phyloP scores from a whole-genome alignment of 768 basidiomycete genomes.

The Hygrophoropsis aurantiaca region DNA sequence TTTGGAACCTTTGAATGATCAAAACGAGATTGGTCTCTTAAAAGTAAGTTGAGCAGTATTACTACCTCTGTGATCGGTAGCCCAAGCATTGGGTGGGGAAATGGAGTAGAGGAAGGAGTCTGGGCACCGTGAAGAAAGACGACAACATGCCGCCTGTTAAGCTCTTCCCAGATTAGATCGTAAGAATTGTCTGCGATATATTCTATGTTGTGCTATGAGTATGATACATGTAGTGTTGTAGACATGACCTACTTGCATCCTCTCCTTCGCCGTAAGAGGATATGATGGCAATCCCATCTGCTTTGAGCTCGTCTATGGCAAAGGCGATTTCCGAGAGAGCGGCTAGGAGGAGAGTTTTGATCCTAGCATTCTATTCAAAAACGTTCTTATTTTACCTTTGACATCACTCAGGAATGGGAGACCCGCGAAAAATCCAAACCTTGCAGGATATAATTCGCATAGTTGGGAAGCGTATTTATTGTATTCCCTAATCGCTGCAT shows the following conservation, averaged over 20 bases:
- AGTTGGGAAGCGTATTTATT: slow-evolving; percentile 51
- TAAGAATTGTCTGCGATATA: slow-evolving; percentile 68
- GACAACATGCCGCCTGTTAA: slow-evolving; percentile 55
- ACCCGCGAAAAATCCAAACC: slow-evolving; percentile 72
- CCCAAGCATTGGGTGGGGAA: slow-evolving; percentile 63
- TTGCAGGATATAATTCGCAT: slow-evolving; percentile 45
- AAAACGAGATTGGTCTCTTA: slow-evolving; percentile 5
- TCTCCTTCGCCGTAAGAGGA: slow-evolving; percentile 64
- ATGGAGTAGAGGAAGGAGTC: slow-evolving; percentile 60
- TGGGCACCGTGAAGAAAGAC: slow-evolving; percentile 77
- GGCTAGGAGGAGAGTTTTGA: slow-evolving; percentile 36
- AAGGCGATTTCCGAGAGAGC: slow-evolving; percentile 59
- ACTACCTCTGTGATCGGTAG: slow-evolving; percentile 67
- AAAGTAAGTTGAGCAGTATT: slow-evolving; percentile 4
- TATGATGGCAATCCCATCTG: slow-evolving; percentile 63
- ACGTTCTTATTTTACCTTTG: slow-evolving; percentile 41
- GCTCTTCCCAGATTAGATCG: slow-evolving; percentile 69
- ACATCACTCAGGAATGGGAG: slow-evolving; percentile 62
- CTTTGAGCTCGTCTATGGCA: slow-evolving; percentile 58
- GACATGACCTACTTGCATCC: slow-evolving; percentile 46
- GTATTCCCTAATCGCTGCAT: slow-evolving; percentile 39
- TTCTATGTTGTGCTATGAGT: slow-evolving; percentile 36
- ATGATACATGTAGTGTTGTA: neutral
- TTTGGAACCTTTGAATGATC: slow-evolving; percentile 59
- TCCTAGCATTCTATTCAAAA: slow-evolving; percentile 1